Percentiles rank a stretch among this genome's conserved stretches.
Evolutionary conservation across 176 grass and related monocot genomes (phyloP).

Genomic region (Tuctoria greenei): DNA sequence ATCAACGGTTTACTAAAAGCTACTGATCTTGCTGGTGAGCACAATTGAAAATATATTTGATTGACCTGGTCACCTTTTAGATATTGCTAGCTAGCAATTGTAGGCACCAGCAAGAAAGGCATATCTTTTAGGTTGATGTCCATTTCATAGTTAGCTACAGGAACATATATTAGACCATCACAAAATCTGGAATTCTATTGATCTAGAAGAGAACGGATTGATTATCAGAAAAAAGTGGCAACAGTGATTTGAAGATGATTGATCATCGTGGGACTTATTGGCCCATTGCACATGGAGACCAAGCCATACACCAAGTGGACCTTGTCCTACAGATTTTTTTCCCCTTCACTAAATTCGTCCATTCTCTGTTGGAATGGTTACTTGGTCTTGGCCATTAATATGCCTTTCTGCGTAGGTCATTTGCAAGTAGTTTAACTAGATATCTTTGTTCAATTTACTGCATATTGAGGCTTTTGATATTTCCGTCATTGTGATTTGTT

Average conservation of each 20-base stretch:
- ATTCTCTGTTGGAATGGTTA: constrained; percentile 5
- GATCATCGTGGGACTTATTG: not conserved
- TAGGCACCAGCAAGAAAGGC: not conserved
- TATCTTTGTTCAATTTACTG: not conserved
- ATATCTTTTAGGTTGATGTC: not conserved
- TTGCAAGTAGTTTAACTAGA: not conserved
- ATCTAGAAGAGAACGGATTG: constrained; percentile 2
- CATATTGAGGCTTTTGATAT: not conserved
- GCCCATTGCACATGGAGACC: constrained; percentile 17
- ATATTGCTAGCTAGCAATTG: not conserved
- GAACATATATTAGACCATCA: constrained; percentile 12
- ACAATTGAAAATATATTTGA: constrained; percentile 9
- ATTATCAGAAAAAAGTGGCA: constrained; percentile 9
- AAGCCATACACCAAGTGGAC: not conserved
- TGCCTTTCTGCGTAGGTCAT: not conserved
- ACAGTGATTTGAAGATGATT: constrained; percentile 32
- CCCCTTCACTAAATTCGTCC: not conserved
- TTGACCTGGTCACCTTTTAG: not conserved
- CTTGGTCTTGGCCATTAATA: not conserved
- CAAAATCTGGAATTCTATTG: constrained; percentile 17
- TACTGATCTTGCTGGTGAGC: constrained; percentile 3
- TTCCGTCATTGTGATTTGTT: not conserved
- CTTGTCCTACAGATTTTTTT: constrained; percentile 1
- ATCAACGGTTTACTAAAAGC: constrained; percentile 7
- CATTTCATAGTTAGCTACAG: not conserved